Evolutionary conservation across 306 rosid species (phyloP).

Genomic region (Crataegus laevigata): DNA sequence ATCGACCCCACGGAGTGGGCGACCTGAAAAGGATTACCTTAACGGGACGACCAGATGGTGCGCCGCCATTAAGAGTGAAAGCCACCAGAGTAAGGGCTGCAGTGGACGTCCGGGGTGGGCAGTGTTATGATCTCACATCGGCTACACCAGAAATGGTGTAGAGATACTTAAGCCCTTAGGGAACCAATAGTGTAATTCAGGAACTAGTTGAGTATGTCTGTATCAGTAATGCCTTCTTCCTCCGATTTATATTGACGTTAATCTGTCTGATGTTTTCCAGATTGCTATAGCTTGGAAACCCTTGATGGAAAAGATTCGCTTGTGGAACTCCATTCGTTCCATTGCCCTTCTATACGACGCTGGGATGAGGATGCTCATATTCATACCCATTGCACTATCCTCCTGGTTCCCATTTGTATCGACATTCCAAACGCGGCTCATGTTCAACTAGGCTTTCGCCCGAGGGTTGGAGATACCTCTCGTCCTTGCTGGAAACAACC

Average conservation of each 20-base stretch:
- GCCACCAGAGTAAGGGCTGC: no score
- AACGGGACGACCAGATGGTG: no score
- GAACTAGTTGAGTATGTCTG: neutral
- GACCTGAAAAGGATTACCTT: no score
- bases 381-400: conserved; percentile 66
- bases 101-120: no score
- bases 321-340: conserved; percentile 85
- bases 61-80: no score
- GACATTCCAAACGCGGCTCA: conserved; percentile 87
- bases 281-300: conserved; percentile 97
- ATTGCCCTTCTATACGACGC: conserved; percentile 85
- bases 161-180: no score
- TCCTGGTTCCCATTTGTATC: conserved; percentile 97
- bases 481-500: conserved; percentile 87
- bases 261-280: conserved; percentile 30
- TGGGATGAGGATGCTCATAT: conserved; percentile 90
- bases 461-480: conserved; percentile 88
- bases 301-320: conserved; percentile 51
- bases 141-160: no score
- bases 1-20: no score
- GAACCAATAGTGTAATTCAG: neutral
- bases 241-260: neutral
- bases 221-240: neutral
- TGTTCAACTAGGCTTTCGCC: conserved; percentile 97
- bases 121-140: no score